These are phyloP conservation scores for Leishmania gerbilli DNA, from an alignment of 208 protist species.

Conservation along the genomic window DNA sequence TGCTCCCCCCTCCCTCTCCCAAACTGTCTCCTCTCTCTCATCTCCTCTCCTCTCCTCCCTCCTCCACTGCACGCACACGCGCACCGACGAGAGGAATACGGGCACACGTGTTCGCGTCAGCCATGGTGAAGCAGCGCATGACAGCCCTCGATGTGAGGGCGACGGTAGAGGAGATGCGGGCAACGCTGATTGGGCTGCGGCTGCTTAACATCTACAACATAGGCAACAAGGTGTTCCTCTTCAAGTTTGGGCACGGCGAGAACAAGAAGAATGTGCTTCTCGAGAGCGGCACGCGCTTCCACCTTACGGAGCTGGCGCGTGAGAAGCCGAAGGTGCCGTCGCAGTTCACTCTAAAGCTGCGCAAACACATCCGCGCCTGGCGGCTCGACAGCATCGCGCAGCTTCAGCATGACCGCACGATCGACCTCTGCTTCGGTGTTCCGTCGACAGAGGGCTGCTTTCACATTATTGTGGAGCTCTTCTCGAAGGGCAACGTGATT, in stretches of 20 bases:
- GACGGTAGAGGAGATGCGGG: conserved; percentile 88
- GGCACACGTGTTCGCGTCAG: conserved; percentile 7
- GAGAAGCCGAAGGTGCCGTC: conserved; percentile 93
- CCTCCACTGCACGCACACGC: neutral
- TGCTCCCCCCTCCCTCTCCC: neutral
- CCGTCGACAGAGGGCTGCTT: conserved; percentile 60
- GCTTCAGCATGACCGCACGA: conserved; percentile 95
- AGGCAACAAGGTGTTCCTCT: conserved; percentile 90
- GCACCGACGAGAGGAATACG: neutral
- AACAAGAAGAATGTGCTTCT: conserved; percentile 91
- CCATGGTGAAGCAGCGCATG: conserved; percentile 92
- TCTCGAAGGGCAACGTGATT: conserved; percentile 96
- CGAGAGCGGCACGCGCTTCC: conserved; percentile 94
- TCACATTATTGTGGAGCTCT: conserved; percentile 91
- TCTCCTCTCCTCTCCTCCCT: neutral
- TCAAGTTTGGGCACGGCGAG: conserved; percentile 93
- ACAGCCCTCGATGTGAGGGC: conserved; percentile 93
- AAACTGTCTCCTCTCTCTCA: neutral
- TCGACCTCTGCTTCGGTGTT: conserved; percentile 95
- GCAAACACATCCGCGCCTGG: conserved; percentile 96
- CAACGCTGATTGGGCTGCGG: conserved; percentile 82
- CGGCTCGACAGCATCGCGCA: conserved; percentile 93
- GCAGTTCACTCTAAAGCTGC: conserved; percentile 92
- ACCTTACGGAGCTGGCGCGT: conserved; percentile 90
- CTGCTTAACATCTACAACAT: conserved; percentile 96